Percentiles rank a stretch among this genome's conserved stretches.
These are phyloP conservation scores for Mucor lusitanicus DNA, from an alignment of 371 early-diverging fungal species.

Conservation along the genomic window DNA sequence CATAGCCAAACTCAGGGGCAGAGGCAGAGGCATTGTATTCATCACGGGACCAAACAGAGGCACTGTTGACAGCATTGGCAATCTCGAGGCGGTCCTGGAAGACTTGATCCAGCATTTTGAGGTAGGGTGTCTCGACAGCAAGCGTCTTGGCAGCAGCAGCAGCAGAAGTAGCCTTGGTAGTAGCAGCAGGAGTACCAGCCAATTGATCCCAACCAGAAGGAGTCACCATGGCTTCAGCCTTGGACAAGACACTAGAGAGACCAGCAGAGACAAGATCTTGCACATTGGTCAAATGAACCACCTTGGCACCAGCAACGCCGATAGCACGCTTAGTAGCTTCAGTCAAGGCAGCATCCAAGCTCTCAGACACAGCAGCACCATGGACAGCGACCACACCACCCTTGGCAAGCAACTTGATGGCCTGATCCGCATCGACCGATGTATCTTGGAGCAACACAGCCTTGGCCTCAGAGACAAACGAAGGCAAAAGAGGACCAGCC, in stretches of 20 bases:
- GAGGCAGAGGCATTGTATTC: conserved; percentile 34
- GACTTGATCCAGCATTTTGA: conserved; percentile 73
- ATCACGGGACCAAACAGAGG: conserved; percentile 38
- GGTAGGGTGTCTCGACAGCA: conserved; percentile 66
- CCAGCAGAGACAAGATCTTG: conserved; percentile 5
- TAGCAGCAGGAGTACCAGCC: not conserved
- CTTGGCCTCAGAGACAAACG: conserved; percentile 22
- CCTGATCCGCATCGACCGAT: conserved; percentile 10
- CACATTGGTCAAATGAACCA: not conserved
- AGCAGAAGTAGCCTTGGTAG: not conserved
- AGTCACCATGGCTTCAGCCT: conserved; percentile 14
- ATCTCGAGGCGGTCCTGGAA: conserved; percentile 77
- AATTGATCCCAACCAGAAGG: conserved; percentile 23
- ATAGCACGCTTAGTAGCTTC: conserved; percentile 28
- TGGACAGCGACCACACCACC: conserved; percentile 23
- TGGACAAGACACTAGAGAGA: conserved; percentile 10
- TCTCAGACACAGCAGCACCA: conserved; percentile 3
- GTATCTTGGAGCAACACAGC: conserved; percentile 22
- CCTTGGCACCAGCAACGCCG: not conserved
- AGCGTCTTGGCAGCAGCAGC: not conserved
- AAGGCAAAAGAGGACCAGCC: conserved; percentile 29
- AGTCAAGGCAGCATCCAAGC: conserved; percentile 6
- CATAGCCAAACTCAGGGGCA: conserved; percentile 85
- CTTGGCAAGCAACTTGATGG: conserved; percentile 11
- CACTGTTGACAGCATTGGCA: conserved; percentile 65